Percentiles rank a stretch among this genome's conserved stretches.
These are phyloP conservation scores for Mycena galericulata DNA, from an alignment of 768 basidiomycete genomes.

Conservation along the genomic window DNA sequence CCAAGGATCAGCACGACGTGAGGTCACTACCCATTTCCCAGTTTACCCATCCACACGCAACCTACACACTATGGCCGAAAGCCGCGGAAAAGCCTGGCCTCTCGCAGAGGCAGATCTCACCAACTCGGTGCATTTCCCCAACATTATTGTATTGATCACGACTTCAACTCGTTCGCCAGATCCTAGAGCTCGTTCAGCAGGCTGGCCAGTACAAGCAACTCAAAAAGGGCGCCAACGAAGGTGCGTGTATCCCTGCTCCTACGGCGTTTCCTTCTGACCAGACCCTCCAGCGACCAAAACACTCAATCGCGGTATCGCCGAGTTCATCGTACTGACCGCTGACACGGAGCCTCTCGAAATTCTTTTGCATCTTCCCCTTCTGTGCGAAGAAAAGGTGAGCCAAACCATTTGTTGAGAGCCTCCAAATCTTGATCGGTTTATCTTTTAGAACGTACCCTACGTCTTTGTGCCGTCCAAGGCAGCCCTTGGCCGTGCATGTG, in stretches of 20 bases:
- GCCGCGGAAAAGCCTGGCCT: conserved; percentile 88
- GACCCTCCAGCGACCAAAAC: conserved; percentile 88
- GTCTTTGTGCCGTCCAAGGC: conserved; percentile 96
- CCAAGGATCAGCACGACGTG: conserved; percentile 90
- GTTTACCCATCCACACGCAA: conserved; percentile 1
- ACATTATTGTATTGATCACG: neutral
- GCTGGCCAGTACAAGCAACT: conserved; percentile 98
- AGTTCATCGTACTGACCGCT: conserved; percentile 96
- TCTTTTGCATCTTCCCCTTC: conserved; percentile 93
- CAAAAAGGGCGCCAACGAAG: conserved; percentile 99
- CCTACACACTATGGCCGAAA: conserved; percentile 67
- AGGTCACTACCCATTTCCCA: conserved; percentile 68
- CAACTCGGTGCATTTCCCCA: conserved; percentile 78
- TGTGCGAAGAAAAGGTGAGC: conserved; percentile 96
- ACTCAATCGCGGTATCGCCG: conserved; percentile 96
- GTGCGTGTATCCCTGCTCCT: conserved; percentile 52
- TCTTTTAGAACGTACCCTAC: conserved; percentile 89
- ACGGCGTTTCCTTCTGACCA: neutral
- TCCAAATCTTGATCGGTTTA: neutral
- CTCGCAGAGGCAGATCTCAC: conserved; percentile 88
- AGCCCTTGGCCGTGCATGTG: conserved; percentile 95
- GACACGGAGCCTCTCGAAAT: conserved; percentile 99
- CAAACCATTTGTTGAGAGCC: neutral
- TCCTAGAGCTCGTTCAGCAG: conserved; percentile 95
- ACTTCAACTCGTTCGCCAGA: conserved; percentile 58